Evolutionary conservation across 2,329 filamentous ascomycete species (phyloP), one percentile per base, ranked within the genome.

Genomic region (Colletotrichum falcatum): DNA sequence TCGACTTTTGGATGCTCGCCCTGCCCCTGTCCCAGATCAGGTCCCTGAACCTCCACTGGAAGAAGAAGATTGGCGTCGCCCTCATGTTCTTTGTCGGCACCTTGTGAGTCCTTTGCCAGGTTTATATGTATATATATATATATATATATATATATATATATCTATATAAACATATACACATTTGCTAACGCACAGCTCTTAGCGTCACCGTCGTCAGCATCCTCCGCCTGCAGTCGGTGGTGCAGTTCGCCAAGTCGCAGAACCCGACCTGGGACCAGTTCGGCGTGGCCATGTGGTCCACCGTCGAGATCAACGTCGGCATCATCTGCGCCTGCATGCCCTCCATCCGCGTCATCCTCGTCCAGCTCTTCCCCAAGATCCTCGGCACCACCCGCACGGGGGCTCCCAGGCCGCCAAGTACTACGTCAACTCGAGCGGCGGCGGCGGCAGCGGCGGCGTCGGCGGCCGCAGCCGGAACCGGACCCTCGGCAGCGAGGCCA

Each of bases 1-100:
- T 87, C 28, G 88, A 90, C 69, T 14, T 86, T 2, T 84, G 84
- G 81, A 85, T 89, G 74, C 79, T 89, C 23, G 81, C 77, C 0
- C 78, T 90, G 5, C 87, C 88, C 0, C 74, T 88, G 6, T 81
- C 80, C 28, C 81, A 85, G 61, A 74, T 88, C 3, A 75, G 77
- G 30, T 66, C 76, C 0, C 78, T 88, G 5, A 80, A 82, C 3
- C 68, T 87, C 33, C 80, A 82, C 61, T 83, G 80, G 78, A 83
- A 81, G 73, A 86, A 85, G 76, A 88, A 86, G 77, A 48, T 84
- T 23, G 80, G 83, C n/a, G 81, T 87, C 3, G 78, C 78, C 8
- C 70, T 86, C 67, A 87, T 88, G 85, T 87, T 88, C 67, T 79
- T 80, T 23, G 80, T 87, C 14, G 86, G 86, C 9, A 76, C 80